Conservation (phyloP, 2,329 filamentous ascomycete species). For the Penicillium sp. region DNA sequence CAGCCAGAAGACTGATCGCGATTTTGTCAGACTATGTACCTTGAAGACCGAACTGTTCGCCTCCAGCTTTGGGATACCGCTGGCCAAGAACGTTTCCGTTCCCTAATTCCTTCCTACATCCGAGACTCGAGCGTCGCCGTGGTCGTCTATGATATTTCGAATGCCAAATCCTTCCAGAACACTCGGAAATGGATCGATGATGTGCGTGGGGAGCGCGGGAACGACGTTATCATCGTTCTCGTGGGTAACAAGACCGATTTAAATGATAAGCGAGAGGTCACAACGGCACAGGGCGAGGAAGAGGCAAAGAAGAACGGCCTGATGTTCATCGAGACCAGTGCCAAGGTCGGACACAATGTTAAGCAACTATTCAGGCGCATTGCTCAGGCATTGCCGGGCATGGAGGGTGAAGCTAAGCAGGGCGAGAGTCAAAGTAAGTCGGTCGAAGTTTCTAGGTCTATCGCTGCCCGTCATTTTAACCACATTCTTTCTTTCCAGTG, state of each 20-base stretch:
- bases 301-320: conserved; percentile 97
- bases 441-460: background rate
- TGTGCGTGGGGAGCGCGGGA: conserved; percentile 91
- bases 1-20: background rate
- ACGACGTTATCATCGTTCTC: conserved; percentile 97
- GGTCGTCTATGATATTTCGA: conserved; percentile 98
- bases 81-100: conserved; percentile 95
- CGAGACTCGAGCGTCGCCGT: conserved; percentile 97
- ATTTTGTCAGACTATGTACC: conserved; percentile 84
- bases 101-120: conserved; percentile 96
- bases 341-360: conserved; percentile 96
- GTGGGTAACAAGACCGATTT: conserved; percentile 99
- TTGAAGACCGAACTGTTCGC: conserved; percentile 96
- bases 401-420: conserved; percentile 87
- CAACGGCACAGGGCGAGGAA: conserved; percentile 92
- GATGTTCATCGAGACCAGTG: conserved; percentile 99
- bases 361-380: conserved; percentile 98
- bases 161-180: conserved; percentile 96
- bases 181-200: conserved; percentile 99
- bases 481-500: conserved; percentile 59
- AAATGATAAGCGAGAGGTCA: conserved; percentile 97
- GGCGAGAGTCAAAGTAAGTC: conserved; percentile 78
- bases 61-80: conserved; percentile 98
- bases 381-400: conserved; percentile 94
- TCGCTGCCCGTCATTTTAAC: conserved; percentile 29